Base-by-base conservation (phyloP, 306 rosid genomes). In the Senna siamea region DNA sequence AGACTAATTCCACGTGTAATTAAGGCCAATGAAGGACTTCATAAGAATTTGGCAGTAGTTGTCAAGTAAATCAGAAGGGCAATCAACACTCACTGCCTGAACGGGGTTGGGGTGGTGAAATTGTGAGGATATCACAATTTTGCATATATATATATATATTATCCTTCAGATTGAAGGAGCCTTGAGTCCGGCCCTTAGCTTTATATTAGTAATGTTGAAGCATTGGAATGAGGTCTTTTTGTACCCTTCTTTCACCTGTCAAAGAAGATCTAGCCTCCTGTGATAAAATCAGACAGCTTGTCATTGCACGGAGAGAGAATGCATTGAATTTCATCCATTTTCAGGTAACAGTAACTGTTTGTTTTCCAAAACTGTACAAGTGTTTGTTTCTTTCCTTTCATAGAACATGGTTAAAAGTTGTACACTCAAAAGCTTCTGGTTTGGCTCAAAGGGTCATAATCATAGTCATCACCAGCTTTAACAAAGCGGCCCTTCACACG, bases 371-470 rank as follows among this genome's bases (percentile, higher is more conserved):
- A 79, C 54, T 50, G 69, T 70, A 71, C 72, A 44, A 66, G 62
- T 37, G 85, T 54, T 3, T 28, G 20, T 26, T 79, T 76, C 87
- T 57, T 77, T 74, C 79, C 72, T 60, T 77, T 46, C 28, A 63
- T 65, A 79, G 44, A 82, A 53, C 53, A 75, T 72, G 69, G 83
- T 61, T 71, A 57, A 68, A 65, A 74, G 60, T 60, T 82, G 80
- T 79, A 78, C 83, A 77, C 64, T 78, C 81, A 86, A 85, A 34
- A 89, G 90, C 93, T 86, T 86, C 89, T 80, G 84, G 90, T 86
- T 70, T 70, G 75, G 78, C 41, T 86, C 89, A 86, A 34, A 4
- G 90, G 90, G 53, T 88, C 93, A 19, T 86, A 88, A 82, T 88
- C 90, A 73, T 81, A 84, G 66, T 76, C 87, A 22, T 88, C 90